Base-by-base conservation (phyloP, 306 rosid genomes). In the Malus sylvestris region DNA sequence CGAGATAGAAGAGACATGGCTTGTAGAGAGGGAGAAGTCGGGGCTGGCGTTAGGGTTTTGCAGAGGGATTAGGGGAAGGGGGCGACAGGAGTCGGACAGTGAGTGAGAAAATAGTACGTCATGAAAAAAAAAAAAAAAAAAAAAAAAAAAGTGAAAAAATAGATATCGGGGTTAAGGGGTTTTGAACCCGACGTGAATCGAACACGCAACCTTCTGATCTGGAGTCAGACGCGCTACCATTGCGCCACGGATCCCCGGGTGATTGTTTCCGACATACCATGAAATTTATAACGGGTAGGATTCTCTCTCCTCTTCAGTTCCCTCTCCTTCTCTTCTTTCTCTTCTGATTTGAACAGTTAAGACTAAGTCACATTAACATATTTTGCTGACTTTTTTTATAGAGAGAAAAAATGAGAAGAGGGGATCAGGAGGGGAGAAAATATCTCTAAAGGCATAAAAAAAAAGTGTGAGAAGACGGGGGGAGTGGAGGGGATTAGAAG, bases 161-260 rank as follows among this genome's bases (percentile, higher is more conserved):
- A 23, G 1, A 6, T 16, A 0, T 4, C 0, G 0, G 22, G 25
- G 12, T 0, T 0, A 0, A 0, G 0, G 72, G 74, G 57, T 4
- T 4, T 79, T 89, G 90, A 90, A 90, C 94, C 91, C 83, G 92
- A 88, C 88, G 91, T 88, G 89, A 90, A 90, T 88, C 93, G 91
- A 88, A 88, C 93, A 88, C 93, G 93, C 96, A 90, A 88, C 93
- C 93, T 88, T 90, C 93, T 90, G 93, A 90, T 90, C 93, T 90
- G 96, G 93, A 88, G 93, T 90, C 93, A 90, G 93, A 90, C 93
- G 96, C 93, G 91, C 91, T 90, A 90, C 91, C 96, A 90, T 90
- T 90, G 93, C 96, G 93, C 96, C 91, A 90, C 93, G 86, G 91
- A 90, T 90, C 95, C 94, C 10, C 1, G 3, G 1, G 0, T 55